phyloP scores from a whole-genome alignment of 345 rosid species.

The Abelmoschus esculentus region DNA sequence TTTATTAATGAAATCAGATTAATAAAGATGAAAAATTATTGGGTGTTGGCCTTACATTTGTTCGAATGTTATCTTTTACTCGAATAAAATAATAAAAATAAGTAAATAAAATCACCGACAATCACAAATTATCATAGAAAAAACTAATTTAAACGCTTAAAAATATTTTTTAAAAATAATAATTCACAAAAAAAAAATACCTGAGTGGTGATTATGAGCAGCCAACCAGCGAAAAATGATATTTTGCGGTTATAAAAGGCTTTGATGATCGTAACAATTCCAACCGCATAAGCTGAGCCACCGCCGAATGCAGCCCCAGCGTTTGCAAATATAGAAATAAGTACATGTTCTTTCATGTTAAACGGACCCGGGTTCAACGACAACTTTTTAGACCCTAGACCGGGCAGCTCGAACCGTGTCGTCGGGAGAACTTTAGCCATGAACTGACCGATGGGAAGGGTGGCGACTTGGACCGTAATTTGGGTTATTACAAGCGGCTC shows the following conservation, averaged over 20 bases:
- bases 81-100: too few relatives aligned
- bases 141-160: too few relatives aligned
- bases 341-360: slow-evolving; percentile 31
- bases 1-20: too few relatives aligned
- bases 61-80: too few relatives aligned
- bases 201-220: slow-evolving; percentile 38
- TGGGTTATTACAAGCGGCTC: slow-evolving; percentile 25
- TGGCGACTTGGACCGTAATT: slow-evolving; percentile 28
- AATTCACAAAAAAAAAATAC: neutral
- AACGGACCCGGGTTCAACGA: slow-evolving; percentile 35
- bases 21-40: too few relatives aligned
- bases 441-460: slow-evolving; percentile 34
- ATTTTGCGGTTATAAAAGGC: slow-evolving; percentile 27
- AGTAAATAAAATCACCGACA: too few relatives aligned
- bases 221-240: slow-evolving; percentile 26
- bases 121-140: too few relatives aligned
- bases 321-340: slow-evolving; percentile 33
- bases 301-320: slow-evolving; percentile 25
- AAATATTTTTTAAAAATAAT: too few relatives aligned
- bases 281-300: slow-evolving; percentile 33
- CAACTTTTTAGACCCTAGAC: slow-evolving; percentile 21
- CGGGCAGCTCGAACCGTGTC: slow-evolving; percentile 21
- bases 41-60: too few relatives aligned
- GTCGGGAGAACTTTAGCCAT: slow-evolving; percentile 29
- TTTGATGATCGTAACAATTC: slow-evolving; percentile 28